A percentile compares a stretch with the other conserved stretches of the same genome.
phyloP scores from a whole-genome alignment of 352 stramenopile genomes.

The Phytopythium mirpurense region DNA sequence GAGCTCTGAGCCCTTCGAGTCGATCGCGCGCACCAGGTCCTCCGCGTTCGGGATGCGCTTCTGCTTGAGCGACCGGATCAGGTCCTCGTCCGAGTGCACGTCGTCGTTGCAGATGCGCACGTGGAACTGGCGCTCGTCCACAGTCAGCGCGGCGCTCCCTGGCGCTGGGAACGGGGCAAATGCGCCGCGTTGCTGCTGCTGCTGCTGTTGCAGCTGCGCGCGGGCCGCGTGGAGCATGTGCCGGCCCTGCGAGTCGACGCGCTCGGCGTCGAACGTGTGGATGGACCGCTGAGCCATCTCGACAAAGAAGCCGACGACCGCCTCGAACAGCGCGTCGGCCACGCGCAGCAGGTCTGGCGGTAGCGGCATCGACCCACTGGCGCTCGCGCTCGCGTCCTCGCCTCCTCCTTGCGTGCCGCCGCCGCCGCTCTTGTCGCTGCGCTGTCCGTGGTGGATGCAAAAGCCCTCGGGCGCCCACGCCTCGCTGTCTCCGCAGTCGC shows the following conservation, averaged over 20 bases:
- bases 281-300: slow-evolving; percentile 74
- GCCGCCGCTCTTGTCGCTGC: slow-evolving; percentile 12
- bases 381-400: slow-evolving; percentile 10
- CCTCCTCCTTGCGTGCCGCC: not conserved
- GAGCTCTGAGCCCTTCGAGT: slow-evolving; percentile 71
- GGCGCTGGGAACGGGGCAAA: not conserved
- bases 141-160: slow-evolving; percentile 7
- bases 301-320: slow-evolving; percentile 63
- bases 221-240: slow-evolving; percentile 30
- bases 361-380: slow-evolving; percentile 22
- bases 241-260: slow-evolving; percentile 40
- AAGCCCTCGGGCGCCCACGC: slow-evolving; percentile 95
- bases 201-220: slow-evolving; percentile 15
- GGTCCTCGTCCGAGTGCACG: slow-evolving; percentile 97
- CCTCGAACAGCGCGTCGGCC: slow-evolving; percentile 60
- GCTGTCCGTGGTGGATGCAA: slow-evolving; percentile 86
- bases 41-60: slow-evolving; percentile 59
- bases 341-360: slow-evolving; percentile 41
- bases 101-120: slow-evolving; percentile 98
- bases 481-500: slow-evolving; percentile 98
- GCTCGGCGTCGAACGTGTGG: slow-evolving; percentile 59
- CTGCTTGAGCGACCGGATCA: slow-evolving; percentile 89
- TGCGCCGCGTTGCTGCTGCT: slow-evolving; percentile 5
- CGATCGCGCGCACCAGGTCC: slow-evolving; percentile 63
- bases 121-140: slow-evolving; percentile 69